Evolutionary conservation across 305 asterid species (phyloP), one percentile per base, ranked within the genome.

Genomic region (Salvia sclarea): DNA sequence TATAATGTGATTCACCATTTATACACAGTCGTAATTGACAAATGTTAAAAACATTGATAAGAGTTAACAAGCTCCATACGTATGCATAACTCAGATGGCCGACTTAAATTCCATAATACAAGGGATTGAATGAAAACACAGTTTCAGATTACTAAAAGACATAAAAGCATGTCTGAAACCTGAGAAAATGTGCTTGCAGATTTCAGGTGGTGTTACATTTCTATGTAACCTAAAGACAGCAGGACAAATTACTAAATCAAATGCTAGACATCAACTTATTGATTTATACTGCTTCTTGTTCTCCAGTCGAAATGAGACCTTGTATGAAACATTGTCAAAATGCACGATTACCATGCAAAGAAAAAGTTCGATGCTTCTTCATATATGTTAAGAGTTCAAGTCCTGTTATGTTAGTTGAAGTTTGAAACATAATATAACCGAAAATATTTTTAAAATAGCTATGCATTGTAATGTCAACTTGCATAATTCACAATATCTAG

Each of bases 101-200:
- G 54, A n/a, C 61, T 64, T 12, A 71, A 58, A 69, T 64, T 64
- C 70, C 69, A 64, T 8, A 50, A 59, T n/a, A 61, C 25, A 53
- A 61, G 43, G 41, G 31, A 35, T 40, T 52, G 7, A 45, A 38
- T 30, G 69, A 31, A 57, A 71, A 25, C 66, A 68, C 40, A 47
- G 52, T 18, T n/a, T 40, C 67, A 60, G 65, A 52, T 47, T n/a
- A 9, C 57, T 49, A 38, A 18, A 18, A 21, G n/a, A 17, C 9
- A 37, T 40, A 64, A 3, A n/a, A 33, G 38, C 38, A 33, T 33
- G 38, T 33, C 45, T 33, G 3, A 21, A 43, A 52, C 20, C 57
- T 8, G 11, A 54, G 57, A 12, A 7, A 44, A 45, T 20, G 31
- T 45, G 49, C 30, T 47, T 30, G 52, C 30, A 30, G 52, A 68